Conservation (phyloP, 805 yeast genomes). For the Pichia membranifaciens region DNA sequence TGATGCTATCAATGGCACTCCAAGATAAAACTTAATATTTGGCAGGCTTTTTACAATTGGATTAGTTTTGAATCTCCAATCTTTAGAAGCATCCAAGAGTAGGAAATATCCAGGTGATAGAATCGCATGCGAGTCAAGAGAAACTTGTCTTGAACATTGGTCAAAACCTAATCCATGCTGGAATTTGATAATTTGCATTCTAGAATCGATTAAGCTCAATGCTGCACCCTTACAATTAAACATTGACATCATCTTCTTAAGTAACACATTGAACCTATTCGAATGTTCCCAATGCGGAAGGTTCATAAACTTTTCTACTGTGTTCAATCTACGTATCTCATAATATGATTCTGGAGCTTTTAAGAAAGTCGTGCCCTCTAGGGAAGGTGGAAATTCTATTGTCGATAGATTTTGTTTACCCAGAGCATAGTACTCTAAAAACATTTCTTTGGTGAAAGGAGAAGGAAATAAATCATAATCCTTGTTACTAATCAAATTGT, state of each 20-base stretch:
- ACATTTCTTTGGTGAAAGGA: constrained; percentile 46
- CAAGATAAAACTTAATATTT: constrained; percentile 54
- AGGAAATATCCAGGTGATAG: constrained; percentile 51
- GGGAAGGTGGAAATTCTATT: constrained; percentile 51
- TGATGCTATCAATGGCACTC: constrained; percentile 47
- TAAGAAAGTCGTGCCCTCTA: constrained; percentile 41
- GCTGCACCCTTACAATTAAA: constrained; percentile 49
- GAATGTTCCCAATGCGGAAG: constrained; percentile 47
- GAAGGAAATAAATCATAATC: constrained; percentile 17
- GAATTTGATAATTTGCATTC: constrained; percentile 43
- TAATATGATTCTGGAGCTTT: constrained; percentile 54
- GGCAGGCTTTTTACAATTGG: constrained; percentile 65
- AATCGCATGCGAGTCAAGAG: constrained; percentile 66
- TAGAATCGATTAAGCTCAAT: constrained; percentile 50
- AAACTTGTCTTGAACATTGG: constrained; percentile 49
- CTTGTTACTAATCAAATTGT: neutral
- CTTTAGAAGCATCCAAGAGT: constrained; percentile 53
- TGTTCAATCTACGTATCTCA: constrained; percentile 41
- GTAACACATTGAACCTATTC: constrained; percentile 33
- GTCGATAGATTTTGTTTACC: constrained; percentile 53
- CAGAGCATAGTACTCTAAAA: constrained; percentile 49
- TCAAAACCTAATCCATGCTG: constrained; percentile 42
- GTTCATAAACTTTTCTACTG: constrained; percentile 36
- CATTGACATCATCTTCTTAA: constrained; percentile 34
- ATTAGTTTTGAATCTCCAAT: constrained; percentile 62